Base-by-base conservation (phyloP, 306 rosid species). In the Macrotyloma uniflorum region DNA sequence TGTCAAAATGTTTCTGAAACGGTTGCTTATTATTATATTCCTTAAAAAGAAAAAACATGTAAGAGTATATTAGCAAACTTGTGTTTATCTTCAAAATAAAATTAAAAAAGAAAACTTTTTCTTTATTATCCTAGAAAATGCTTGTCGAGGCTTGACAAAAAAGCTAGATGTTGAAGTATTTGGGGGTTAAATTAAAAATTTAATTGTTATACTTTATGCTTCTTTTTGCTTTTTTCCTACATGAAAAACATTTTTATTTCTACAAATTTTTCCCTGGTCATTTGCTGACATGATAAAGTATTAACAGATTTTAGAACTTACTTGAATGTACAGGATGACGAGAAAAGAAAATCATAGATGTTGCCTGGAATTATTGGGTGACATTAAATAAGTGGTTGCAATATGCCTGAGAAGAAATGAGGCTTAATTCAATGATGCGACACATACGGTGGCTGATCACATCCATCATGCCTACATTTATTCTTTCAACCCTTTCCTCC, bases 261-360 rank as follows among this genome's bases (percentile, higher is more conserved):
- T 20, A 51, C 5, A 51, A 51, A 22, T 20, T 54, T 30, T 15
- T 20, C 55, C 55, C 53, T 5, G 4, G 6, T 10, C 28, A 54
- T 54, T 54, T 54, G 15, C 7, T 11, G 2, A 22, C 13, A 5
- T 20, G 23, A 54, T 51, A 49, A 32, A 3, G 35, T 32, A 32
- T 32, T 32, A 32, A 49, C 3, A 0, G 19, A 70, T 40, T 67
- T 64, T 20, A 18, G 59, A 74, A 55, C 72, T 67, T 79, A 45
- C 15, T 74, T 81, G 82, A 11, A 73, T 81, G 79, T 63, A 12
- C 84, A 90, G 91, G 90, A 90, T 73, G 91, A 88, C 68, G 86
- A 88, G 79, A 76, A 80, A 72, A 81, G 65, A 40, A 83, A 86
- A 50, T 50, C 70, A 43, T 79, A 82, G 74, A 75, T 40, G 70